A percentile compares a stretch with the other conserved stretches of the same genome.
Conservation (phyloP, 768 basidiomycete genomes). For the Phylloporus rhodoxanthus region DNA sequence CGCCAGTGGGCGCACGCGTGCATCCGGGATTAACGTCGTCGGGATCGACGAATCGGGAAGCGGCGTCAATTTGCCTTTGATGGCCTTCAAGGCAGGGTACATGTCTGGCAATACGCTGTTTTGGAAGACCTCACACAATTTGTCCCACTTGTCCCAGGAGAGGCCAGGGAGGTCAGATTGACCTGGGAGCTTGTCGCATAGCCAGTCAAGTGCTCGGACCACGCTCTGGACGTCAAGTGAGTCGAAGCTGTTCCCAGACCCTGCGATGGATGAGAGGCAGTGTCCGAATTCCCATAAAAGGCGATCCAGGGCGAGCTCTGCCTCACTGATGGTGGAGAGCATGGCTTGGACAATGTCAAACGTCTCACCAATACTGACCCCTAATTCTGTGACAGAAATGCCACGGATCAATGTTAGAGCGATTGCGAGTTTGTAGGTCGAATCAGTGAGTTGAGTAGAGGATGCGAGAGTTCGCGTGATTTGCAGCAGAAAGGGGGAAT, state of each 20-base stretch:
- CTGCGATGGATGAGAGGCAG: slow-evolving; percentile 28
- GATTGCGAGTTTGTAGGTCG: slow-evolving; percentile 32
- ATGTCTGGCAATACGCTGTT: slow-evolving; percentile 25
- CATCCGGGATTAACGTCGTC: slow-evolving; percentile 33
- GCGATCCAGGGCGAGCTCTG: slow-evolving; percentile 23
- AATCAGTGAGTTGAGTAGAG: slow-evolving; percentile 18
- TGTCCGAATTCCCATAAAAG: slow-evolving; percentile 35
- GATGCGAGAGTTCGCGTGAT: slow-evolving; percentile 33
- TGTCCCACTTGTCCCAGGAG: slow-evolving; percentile 40
- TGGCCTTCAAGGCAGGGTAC: slow-evolving; percentile 28
- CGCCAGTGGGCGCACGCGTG: slow-evolving; percentile 22
- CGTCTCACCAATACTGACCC: slow-evolving; percentile 16
- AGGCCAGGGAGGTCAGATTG: slow-evolving; percentile 47
- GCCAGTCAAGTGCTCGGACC: slow-evolving; percentile 51
- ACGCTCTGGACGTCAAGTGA: slow-evolving; percentile 35
- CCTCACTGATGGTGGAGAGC: slow-evolving; percentile 22
- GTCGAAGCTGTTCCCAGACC: slow-evolving; percentile 19
- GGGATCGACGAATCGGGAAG: slow-evolving; percentile 20
- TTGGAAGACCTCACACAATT: slow-evolving; percentile 39
- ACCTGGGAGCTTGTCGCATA: slow-evolving; percentile 39
- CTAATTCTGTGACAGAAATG: slow-evolving; percentile 20
- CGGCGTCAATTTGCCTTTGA: slow-evolving; percentile 30
- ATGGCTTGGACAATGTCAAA: slow-evolving; percentile 23
- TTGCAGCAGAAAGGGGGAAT: slow-evolving; percentile 40
- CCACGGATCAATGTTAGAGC: slow-evolving; percentile 30